Evolutionary conservation across 108 stramenopile genomes (phyloP), one percentile per base, ranked within the genome.

Genomic region (Bacterosira constricta): DNA sequence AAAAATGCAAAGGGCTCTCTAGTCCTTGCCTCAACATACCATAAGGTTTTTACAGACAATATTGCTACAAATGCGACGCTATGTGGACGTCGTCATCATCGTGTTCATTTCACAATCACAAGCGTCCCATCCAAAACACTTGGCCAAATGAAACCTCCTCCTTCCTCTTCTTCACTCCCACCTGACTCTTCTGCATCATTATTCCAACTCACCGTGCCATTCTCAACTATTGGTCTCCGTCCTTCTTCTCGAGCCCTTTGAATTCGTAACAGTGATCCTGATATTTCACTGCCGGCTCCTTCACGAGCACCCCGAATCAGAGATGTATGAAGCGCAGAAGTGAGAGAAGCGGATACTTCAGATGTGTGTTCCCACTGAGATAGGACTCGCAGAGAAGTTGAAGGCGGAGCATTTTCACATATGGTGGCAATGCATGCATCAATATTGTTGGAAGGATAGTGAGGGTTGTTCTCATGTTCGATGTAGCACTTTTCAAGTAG

Each of bases 201-300:
- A 12, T 32, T 54, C 62, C 63, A 64, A 37, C 26, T 12, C 51
- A 39, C 17, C 29, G 53, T 21, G 38, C 39, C 57, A 46, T 66
- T 42, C 30, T 66, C 70, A 25, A 63, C n/a, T 27, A 57, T 51
- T 57, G 61, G 55, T 34, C 37, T 11, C 38, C 56, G 50, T 49
- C 55, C 56, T 59, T 80, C 79, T 49, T 76, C 79, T 18, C 91
- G 80, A 12, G 83, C 80, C 25, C 83, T 52, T 41, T 83, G 73
- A 45, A 92, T 61, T 63, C 87, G 78, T n/a, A 92, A 67, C 68
- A 92, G 46, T 11, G 90, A 86, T 17, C 85, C 85, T 12, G 91
- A 89, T 20, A 89, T 51, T 77, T 88, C 91, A 15, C 44, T 80
- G 36, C 69, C 56, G 39, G 81, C 49, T 30, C 83, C 73, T 39